Base-by-base conservation (phyloP, 2,329 filamentous ascomycete genomes). In the Aspergillus sp. region DNA sequence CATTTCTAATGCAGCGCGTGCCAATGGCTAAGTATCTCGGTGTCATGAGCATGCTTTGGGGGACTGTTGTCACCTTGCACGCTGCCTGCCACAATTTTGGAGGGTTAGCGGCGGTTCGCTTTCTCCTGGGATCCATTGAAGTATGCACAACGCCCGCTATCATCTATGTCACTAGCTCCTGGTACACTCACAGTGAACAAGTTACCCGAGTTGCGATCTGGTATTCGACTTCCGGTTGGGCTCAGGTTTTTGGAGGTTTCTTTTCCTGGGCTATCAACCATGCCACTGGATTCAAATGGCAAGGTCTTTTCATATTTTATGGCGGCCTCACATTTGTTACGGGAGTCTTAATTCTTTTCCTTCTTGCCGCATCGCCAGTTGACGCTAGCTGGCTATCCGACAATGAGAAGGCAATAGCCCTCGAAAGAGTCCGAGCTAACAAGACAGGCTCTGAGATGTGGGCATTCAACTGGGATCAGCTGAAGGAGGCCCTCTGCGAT, bases 391-490 rank as follows among this genome's bases (percentile, higher is more conserved):
- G 63, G 63, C 32, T 65, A 28, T 55, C 61, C 7, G 61, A 63
- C 12, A 55, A 61, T n/a, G 63, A 63, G 25, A 63, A 65, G 39
- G 48, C 39, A 5, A 63, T 65, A 28, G 63, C 63, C 12, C 25
- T 63, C 5, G 61, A 63, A 41, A 17, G 63, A 57, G 58, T 63
- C 10, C 47, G 63, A 9, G 17, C 9, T 15, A 63, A 65, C 28
- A 65, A 63, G 41, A 65, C 63, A 2, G 63, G 63, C 7, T 56
- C 60, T 19, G 60, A 64, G 48, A 43, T 63, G 5, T 62, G 60
- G 63, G n/a, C 19, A 15, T 64, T 64, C 48, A 61, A 56, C 32
- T 51, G 19, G 38, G 5, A 41, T 75, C 43, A 75, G 69, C n/a
- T 60, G 2, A 28, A 25, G 25, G 58, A 60, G 23, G 5, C 52